A percentile compares a stretch with the other conserved stretches of the same genome.
These are phyloP conservation scores for Blastobotrys elegans DNA, from an alignment of 1,139 yeast species.

Conservation along the genomic window DNA sequence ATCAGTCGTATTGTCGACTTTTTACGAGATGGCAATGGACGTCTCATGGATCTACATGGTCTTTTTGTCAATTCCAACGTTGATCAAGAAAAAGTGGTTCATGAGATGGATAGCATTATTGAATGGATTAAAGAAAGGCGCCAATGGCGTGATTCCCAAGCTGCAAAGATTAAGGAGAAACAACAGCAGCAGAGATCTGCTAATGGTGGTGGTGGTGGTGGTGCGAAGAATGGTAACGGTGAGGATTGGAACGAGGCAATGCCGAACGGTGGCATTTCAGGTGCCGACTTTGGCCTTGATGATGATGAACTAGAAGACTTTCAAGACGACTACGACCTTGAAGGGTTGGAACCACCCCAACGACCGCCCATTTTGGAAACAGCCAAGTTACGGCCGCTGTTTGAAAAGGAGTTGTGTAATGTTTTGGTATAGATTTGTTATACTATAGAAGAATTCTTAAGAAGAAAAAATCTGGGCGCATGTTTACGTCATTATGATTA, in stretches of 20 bases:
- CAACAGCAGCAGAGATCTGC: not conserved
- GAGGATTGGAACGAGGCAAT: conserved; percentile 29
- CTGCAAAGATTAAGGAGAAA: conserved; percentile 5
- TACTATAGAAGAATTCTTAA: too few relatives aligned
- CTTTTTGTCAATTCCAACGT: conserved; percentile 31
- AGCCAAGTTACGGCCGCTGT: conserved; percentile 27
- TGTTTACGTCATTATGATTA: too few relatives aligned
- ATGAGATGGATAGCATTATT: conserved; percentile 45
- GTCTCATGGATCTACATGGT: conserved; percentile 34
- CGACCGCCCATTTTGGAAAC: conserved; percentile 31
- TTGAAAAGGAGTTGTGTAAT: conserved; percentile 19
- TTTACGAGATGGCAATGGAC: conserved; percentile 48
- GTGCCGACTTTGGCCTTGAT: conserved; percentile 54
- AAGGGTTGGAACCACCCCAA: conserved; percentile 27
- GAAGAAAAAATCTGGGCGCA: too few relatives aligned
- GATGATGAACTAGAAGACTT: conserved; percentile 33
- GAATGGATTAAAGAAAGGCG: conserved; percentile 42
- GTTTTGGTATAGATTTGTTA: conserved; percentile 1
- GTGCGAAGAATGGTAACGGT: not conserved
- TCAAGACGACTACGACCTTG: conserved; percentile 25
- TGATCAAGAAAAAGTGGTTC: conserved; percentile 38
- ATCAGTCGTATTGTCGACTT: conserved; percentile 55
- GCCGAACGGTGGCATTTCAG: conserved; percentile 41
- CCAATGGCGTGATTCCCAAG: conserved; percentile 31
- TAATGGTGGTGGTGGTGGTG: not conserved